Evolutionary conservation across 257 asterid genomes (phyloP), one percentile per base, ranked within the genome.

Genomic region (Hygrophila difformis): DNA sequence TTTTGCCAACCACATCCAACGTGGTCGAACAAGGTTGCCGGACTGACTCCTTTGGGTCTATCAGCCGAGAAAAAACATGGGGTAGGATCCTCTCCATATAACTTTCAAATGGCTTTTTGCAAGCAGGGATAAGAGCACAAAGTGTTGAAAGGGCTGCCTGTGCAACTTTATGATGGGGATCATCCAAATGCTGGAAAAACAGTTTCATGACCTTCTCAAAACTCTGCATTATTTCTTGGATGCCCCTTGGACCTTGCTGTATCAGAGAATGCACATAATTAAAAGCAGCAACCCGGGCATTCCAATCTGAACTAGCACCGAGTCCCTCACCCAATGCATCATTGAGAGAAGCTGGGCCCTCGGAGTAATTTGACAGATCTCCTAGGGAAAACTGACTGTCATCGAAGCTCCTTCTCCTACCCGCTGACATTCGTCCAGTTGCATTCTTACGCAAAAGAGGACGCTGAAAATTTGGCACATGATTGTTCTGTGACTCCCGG

Each of bases 121-220:
- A 91, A 70, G 92, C 76, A 7, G 96, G 96, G 49, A 91, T 86
- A 63, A 91, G 88, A 60, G 82, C 96, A 8, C 96, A 93, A 54
- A 91, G 95, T 47, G 99, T 86, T 56, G 94, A 82, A 48, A 91
- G 89, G 55, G 96, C 99, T 19, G 99, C 97, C 65, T 91, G 99
- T 36, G 99, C 99, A 61, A 91, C 99, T 68, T 91, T 91, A 68
- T 91, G 99, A 64, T 91, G 99, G 56, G 96, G 96, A 59, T 91
- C 99, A 70, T 86, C 99, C 82, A 91, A 78, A 69, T 91, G 96
- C 81, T 81, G 96, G 71, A 86, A 91, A 70, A 80, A 91, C 48
- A 91, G 72, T 74, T 91, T 91, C 96, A 91, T 91, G 65, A 91
- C 94, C 72, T 86, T 91, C 81, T 91, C 99, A 57, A 91, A 91